Base-by-base conservation (phyloP, 2,329 filamentous ascomycete species). In the Beauveria sp. region DNA sequence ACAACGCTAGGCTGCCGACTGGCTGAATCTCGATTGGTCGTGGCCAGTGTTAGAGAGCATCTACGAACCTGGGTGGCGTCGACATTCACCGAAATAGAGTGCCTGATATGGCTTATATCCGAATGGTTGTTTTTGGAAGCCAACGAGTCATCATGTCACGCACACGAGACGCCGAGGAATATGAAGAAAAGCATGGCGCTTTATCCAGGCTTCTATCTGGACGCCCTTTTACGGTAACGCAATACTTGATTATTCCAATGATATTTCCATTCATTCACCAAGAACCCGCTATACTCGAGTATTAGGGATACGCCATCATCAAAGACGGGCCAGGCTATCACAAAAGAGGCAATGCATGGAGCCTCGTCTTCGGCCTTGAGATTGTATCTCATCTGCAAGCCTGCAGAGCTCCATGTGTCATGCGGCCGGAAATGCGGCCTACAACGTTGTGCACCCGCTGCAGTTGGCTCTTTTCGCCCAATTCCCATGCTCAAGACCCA, bases 351-450 rank as follows among this genome's bases (percentile, higher is more conserved):
- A 59, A 47, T 40, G 12, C 37, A 53, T 14, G 16, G 48, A 54
- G 48, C 40, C 50, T 53, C 48, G 53, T 47, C 41, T 54, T 53
- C n/a, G 40, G 26, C 57, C 20, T 37, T 24, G 18, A 40, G 28
- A 47, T 24, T 53, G 40, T 40, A 47, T 53, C 57, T 44, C 48
- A 26, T 53, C 41, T 54, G 56, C 41, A 43, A 24, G 6, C 40
- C 28, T 59, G 57, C 50, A 54, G 18, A 46, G 48, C 16, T 44
- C 57, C 22, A 26, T 40, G 41, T 59, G 50, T 40, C 57, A 59
- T 59, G 57, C 56, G 47, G 56, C 48, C 57, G 57, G 57, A 59
- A 20, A 46, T 52, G 57, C 57, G 50, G 50, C 57, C 57, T 53
- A 53, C 48, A 37, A 46, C 37, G 48, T 59, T 34, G 48, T 59